phyloP scores from a whole-genome alignment of 2,329 filamentous ascomycete species.

The Aspergillus pseudonomiae region DNA sequence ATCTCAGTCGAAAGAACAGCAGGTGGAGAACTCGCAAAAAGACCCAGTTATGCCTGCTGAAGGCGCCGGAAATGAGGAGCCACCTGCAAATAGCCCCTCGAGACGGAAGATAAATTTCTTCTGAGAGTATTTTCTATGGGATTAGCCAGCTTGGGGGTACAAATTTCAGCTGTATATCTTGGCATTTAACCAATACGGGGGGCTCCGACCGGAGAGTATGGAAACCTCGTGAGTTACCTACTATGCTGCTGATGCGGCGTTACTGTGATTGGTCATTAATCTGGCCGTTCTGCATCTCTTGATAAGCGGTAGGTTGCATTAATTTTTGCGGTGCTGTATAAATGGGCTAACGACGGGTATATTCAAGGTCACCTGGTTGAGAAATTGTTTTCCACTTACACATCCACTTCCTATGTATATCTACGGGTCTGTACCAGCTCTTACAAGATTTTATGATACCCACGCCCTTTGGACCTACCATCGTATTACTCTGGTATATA shows the following conservation, averaged over 20 bases:
- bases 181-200: not conserved
- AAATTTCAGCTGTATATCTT: not conserved
- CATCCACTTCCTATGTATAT: not conserved
- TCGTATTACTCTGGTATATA: not conserved
- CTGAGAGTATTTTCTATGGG: constrained; percentile 13
- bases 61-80: constrained; percentile 14
- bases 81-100: constrained; percentile 19
- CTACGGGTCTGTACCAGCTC: not conserved
- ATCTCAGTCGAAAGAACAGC: constrained; percentile 13
- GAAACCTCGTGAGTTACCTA: not conserved
- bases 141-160: not conserved
- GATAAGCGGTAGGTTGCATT: not conserved
- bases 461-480: constrained; percentile 10
- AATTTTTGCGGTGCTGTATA: no score
- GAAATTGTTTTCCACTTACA: not conserved
- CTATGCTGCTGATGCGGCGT: not conserved
- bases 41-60: constrained; percentile 18
- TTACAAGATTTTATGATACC: constrained; percentile 17
- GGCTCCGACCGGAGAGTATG: not conserved
- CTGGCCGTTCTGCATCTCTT: not conserved
- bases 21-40: constrained; percentile 16
- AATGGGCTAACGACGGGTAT: not conserved
- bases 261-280: not conserved
- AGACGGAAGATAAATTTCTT: constrained; percentile 36
- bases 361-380: not conserved